Conservation (phyloP, 2,329 filamentous ascomycete species). For the Cytospora chrysosperma region DNA sequence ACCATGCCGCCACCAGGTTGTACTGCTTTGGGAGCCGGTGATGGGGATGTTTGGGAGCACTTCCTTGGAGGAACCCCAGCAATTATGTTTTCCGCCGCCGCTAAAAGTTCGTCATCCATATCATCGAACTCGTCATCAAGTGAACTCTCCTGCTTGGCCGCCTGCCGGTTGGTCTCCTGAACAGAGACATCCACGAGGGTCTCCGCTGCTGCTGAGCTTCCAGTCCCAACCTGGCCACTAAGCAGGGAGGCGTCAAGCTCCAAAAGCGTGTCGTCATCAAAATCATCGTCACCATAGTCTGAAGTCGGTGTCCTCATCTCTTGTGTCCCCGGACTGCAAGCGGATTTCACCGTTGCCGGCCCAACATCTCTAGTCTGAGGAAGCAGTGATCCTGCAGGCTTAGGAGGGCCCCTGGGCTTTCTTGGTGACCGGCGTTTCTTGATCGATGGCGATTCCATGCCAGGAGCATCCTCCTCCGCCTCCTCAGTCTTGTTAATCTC, state of each 20-base stretch:
- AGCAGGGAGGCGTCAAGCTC: slow-evolving; percentile 49
- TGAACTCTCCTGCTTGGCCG: slow-evolving; percentile 11
- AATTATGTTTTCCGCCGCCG: slow-evolving; percentile 45
- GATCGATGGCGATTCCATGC: slow-evolving; percentile 44
- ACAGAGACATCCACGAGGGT: background rate
- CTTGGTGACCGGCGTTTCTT: slow-evolving; percentile 36
- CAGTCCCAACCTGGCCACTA: slow-evolving; percentile 28
- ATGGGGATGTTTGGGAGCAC: slow-evolving; percentile 20
- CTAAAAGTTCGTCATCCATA: slow-evolving; percentile 60
- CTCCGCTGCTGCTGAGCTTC: slow-evolving; percentile 6
- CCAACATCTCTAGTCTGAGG: slow-evolving; percentile 9
- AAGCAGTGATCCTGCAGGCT: slow-evolving; percentile 7
- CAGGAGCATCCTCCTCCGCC: slow-evolving; percentile 32
- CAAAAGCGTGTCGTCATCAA: slow-evolving; percentile 60
- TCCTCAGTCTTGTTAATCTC: slow-evolving; percentile 48
- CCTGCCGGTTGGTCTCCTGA: background rate
- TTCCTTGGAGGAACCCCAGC: slow-evolving; percentile 35
- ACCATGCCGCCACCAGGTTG: slow-evolving; percentile 37
- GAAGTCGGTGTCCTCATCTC: slow-evolving; percentile 32
- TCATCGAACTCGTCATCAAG: slow-evolving; percentile 64
- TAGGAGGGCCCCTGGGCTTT: slow-evolving; percentile 7
- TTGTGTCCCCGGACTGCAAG: background rate
- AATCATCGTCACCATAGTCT: slow-evolving; percentile 56
- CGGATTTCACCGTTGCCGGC: slow-evolving; percentile 1
- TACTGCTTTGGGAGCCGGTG: slow-evolving; percentile 27